phyloP scores from a whole-genome alignment of 805 yeast genomes.

The Candida silvicultrix region DNA sequence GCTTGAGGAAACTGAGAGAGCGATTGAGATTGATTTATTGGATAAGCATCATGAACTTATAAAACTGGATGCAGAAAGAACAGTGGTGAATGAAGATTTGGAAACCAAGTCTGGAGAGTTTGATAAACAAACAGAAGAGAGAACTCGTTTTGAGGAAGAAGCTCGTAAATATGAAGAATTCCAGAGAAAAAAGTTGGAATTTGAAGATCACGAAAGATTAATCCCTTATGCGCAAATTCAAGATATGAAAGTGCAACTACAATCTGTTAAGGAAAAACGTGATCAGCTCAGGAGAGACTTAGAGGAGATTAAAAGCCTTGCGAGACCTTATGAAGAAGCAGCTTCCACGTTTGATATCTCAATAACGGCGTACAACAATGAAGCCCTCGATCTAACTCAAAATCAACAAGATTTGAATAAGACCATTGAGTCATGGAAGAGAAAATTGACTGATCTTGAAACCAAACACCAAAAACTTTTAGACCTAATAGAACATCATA shows the following conservation, averaged over 20 bases:
- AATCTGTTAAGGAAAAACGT: constrained; percentile 20
- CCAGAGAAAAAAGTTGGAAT: constrained; percentile 37
- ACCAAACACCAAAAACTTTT: constrained; percentile 7
- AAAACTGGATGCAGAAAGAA: constrained; percentile 38
- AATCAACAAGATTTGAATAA: constrained; percentile 27
- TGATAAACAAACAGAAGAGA: constrained; percentile 27
- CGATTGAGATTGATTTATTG: constrained; percentile 60
- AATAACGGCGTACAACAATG: constrained; percentile 23
- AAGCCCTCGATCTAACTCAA: constrained; percentile 22
- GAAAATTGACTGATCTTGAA: constrained; percentile 24
- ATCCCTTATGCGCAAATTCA: constrained; percentile 43
- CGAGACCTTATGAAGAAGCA: constrained; percentile 18
- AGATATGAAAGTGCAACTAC: constrained; percentile 23
- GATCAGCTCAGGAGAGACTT: constrained; percentile 21
- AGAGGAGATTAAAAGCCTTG: constrained; percentile 18
- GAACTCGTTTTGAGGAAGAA: constrained; percentile 36
- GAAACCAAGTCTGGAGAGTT: constrained; percentile 23
- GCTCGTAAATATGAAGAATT: constrained; percentile 42
- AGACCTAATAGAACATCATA: constrained; percentile 11
- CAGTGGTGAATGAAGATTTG: constrained; percentile 30
- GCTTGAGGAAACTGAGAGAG: constrained; percentile 71
- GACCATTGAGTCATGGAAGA: constrained; percentile 31
- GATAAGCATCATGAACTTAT: constrained; percentile 52
- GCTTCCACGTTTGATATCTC: constrained; percentile 16
- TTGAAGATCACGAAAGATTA: constrained; percentile 40